Conservation (phyloP, 2,329 filamentous ascomycete genomes). For the Elsinoe australis region DNA sequence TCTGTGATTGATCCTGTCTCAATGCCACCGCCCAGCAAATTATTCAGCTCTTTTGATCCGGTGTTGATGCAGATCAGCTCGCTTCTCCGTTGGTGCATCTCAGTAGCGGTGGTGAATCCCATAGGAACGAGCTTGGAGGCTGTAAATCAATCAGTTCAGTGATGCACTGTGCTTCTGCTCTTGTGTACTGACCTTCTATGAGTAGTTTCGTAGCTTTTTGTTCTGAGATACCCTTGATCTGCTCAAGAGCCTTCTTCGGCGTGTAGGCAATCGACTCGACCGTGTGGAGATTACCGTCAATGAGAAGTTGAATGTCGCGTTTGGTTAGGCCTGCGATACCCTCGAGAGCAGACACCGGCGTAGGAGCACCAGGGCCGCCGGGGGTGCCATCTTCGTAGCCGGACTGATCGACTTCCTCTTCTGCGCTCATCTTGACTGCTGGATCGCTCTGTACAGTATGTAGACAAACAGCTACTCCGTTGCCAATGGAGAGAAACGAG, state of each 20-base stretch:
- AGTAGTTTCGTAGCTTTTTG: slow-evolving; percentile 91
- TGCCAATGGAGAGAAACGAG: too few relatives aligned
- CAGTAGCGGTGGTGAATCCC: slow-evolving; percentile 97
- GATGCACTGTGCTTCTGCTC: slow-evolving; percentile 4
- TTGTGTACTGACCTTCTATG: slow-evolving; percentile 62
- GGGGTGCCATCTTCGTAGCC: slow-evolving; percentile 65
- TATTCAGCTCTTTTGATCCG: slow-evolving; percentile 94
- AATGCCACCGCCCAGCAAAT: slow-evolving; percentile 83
- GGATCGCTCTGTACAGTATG: background rate
- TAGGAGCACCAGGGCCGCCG: slow-evolving; percentile 85
- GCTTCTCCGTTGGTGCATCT: slow-evolving; percentile 95
- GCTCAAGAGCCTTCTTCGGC: slow-evolving; percentile 68
- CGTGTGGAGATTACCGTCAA: slow-evolving; percentile 89
- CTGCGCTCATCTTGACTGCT: slow-evolving; percentile 37
- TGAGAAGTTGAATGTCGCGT: slow-evolving; percentile 84
- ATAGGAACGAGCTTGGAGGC: slow-evolving; percentile 95
- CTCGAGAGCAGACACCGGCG: slow-evolving; percentile 79
- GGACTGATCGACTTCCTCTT: slow-evolving; percentile 54
- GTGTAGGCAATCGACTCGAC: slow-evolving; percentile 96
- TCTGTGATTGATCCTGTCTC: slow-evolving; percentile 98
- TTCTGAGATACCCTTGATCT: slow-evolving; percentile 97
- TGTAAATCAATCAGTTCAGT: slow-evolving; percentile 37
- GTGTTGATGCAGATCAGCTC: slow-evolving; percentile 98
- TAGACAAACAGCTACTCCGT: background rate
- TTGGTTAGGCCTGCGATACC: slow-evolving; percentile 85